Evolutionary conservation across 345 rosid genomes (phyloP), one percentile per base, ranked within the genome.

Genomic region (Aurinia saxatilis): DNA sequence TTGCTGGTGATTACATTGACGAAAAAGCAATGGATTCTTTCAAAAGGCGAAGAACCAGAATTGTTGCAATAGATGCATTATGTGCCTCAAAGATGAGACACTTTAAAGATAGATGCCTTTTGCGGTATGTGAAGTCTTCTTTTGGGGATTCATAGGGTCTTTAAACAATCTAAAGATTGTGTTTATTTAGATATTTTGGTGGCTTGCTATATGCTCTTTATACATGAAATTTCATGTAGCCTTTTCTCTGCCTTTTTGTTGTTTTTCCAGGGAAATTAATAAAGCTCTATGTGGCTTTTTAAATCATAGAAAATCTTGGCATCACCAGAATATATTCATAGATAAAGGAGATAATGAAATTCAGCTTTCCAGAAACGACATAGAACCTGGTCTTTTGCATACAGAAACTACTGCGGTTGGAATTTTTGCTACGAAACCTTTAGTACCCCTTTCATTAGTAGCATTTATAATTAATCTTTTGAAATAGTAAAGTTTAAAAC

Each of bases 261-360:
- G n/a, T 73, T 72, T 66, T 53, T 40, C 16, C 79, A 90, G 97
- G 88, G 99, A 93, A 74, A 73, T 70, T 40, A 90, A 85, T 47
- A 93, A 93, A 74, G 97, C 99, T 40, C 79, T 87, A 54, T 90
- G 97, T 76, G 99, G 99, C 61, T 90, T 90, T 77, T 62, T 53
- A 70, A 76, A 77, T 67, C 80, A 65, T 64, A 77, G 80, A 50
- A 84, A 78, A 51, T 62, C 57, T 59, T 46, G 67, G 44, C 74
- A 75, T 52, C 68, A 64, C 58, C 66, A 63, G 72, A 75, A 55
- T 38, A 33, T 66, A n/a, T 66, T 67, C 60, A 75, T 27, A 63
- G 76, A 74, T 16, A 52, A 41, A 45, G 72, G 52, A 50, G 54
- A 37, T 50, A 36, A 53, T 53, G 73, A 73, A 54, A 45, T 63